Evolutionary conservation across 495 filamentous ascomycete genomes (phyloP).

Genomic region (Penicillium flavigenum): DNA sequence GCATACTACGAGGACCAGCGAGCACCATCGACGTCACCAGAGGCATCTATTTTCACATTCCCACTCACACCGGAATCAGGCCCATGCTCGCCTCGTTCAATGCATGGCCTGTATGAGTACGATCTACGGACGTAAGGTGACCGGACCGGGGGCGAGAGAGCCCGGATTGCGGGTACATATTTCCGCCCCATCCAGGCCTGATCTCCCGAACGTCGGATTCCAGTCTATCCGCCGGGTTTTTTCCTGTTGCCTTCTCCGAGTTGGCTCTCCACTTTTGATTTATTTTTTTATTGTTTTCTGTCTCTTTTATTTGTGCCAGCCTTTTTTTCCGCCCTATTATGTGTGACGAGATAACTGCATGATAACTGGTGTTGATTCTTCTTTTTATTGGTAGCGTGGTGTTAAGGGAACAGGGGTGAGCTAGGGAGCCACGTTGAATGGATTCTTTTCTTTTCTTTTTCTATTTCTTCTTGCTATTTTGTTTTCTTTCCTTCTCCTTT

Average conservation of each 20-base stretch:
- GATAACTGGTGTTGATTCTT: slow-evolving; percentile 7
- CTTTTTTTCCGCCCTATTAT: slow-evolving; percentile 1
- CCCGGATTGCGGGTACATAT: slow-evolving; percentile 3
- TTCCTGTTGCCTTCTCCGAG: slow-evolving; percentile 4
- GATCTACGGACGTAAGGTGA: slow-evolving; percentile 23
- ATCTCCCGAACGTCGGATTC: background rate
- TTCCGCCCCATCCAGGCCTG: slow-evolving; percentile 5
- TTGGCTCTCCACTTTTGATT: background rate
- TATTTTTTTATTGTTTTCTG: slow-evolving; percentile 9
- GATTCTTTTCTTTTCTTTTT: background rate
- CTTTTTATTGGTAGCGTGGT: slow-evolving; percentile 13
- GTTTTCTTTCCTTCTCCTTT: background rate
- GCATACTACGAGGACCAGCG: slow-evolving; percentile 83
- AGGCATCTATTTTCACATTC: slow-evolving; percentile 36
- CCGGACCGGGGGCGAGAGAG: slow-evolving; percentile 1
- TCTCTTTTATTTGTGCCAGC: slow-evolving; percentile 2
- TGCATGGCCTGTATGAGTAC: slow-evolving; percentile 28
- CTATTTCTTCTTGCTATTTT: background rate
- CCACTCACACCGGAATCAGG: slow-evolving; percentile 43
- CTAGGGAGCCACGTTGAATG: slow-evolving; percentile 6
- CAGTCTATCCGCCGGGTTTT: slow-evolving; percentile 2
- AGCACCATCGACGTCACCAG: slow-evolving; percentile 39
- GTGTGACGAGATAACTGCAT: slow-evolving; percentile 17
- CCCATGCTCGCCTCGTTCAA: slow-evolving; percentile 36
- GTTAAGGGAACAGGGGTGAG: slow-evolving; percentile 7